Evolutionary conservation across 176 grass and related monocot species (phyloP).

Genomic region (Tuctoria greenei): DNA sequence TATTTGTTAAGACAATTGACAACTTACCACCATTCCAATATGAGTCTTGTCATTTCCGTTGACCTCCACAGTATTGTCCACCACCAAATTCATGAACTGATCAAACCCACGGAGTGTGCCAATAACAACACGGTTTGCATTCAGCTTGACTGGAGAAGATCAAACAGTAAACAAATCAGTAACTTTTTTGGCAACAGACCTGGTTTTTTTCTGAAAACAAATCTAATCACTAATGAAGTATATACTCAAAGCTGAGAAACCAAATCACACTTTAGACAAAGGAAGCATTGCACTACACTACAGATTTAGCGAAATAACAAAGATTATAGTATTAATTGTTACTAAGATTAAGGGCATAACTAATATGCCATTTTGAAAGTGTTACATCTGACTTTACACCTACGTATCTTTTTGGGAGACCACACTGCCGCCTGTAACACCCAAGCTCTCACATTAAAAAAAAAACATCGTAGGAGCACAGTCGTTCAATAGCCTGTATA

Average conservation of each 20-base stretch:
- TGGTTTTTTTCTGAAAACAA: no score
- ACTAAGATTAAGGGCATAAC: not conserved
- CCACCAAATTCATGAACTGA: slow-evolving; percentile 92
- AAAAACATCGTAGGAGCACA: not conserved
- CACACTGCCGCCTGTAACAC: not conserved
- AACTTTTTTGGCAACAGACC: not conserved
- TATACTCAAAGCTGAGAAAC: no score
- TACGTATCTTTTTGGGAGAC: not conserved
- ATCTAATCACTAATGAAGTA: no score
- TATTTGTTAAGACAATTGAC: not conserved
- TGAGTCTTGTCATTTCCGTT: slow-evolving; percentile 82
- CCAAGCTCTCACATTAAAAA: not conserved
- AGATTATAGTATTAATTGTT: not conserved
- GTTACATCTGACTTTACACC: not conserved
- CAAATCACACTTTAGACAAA: not conserved
- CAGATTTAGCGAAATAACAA: not conserved
- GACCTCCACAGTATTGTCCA: slow-evolving; percentile 78
- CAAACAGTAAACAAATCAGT: not conserved
- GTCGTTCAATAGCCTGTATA: not conserved
- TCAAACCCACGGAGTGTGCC: slow-evolving; percentile 82
- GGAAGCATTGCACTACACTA: no score
- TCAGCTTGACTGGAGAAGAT: slow-evolving; percentile 64
- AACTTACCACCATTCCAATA: slow-evolving; percentile 88
- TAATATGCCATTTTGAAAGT: not conserved
- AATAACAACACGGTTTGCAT: slow-evolving; percentile 72